phyloP scores from a whole-genome alignment of 2,329 filamentous ascomycete genomes.

The Thielaviopsis euricoi region DNA sequence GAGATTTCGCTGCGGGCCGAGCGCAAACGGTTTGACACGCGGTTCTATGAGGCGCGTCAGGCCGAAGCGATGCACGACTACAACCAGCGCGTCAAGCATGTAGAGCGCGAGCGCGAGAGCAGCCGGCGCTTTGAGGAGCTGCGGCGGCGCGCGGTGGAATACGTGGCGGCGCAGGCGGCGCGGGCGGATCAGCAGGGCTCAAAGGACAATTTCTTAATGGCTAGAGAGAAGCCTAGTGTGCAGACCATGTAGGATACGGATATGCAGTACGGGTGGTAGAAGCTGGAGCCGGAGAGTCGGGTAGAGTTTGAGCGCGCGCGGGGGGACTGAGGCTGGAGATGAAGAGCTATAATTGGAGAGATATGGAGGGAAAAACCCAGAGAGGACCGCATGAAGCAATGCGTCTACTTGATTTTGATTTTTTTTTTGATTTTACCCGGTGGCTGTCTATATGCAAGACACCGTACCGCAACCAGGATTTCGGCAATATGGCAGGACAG shows the following conservation, averaged over 20 bases:
- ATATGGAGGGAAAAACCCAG: too few species aligned
- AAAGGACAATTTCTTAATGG: not conserved
- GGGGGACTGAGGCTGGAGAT: too few species aligned
- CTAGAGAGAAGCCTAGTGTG: slow-evolving; percentile 4
- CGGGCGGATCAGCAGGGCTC: not conserved
- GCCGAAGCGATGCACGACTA: slow-evolving; percentile 29
- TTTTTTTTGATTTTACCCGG: not conserved
- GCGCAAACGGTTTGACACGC: slow-evolving; percentile 24
- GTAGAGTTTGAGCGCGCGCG: too few species aligned
- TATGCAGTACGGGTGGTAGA: not conserved
- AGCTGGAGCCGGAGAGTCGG: too few species aligned
- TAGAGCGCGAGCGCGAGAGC: slow-evolving; percentile 31
- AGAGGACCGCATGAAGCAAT: too few species aligned
- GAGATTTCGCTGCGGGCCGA: slow-evolving; percentile 29
- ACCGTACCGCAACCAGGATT: not conserved
- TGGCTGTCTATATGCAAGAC: not conserved
- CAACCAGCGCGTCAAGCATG: slow-evolving; percentile 22
- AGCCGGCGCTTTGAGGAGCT: slow-evolving; percentile 33
- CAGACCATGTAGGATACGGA: slow-evolving; percentile 5
- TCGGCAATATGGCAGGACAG: not conserved
- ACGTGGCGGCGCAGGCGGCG: slow-evolving; percentile 16
- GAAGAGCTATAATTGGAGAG: too few species aligned
- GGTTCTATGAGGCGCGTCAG: slow-evolving; percentile 25
- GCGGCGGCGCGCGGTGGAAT: slow-evolving; percentile 28
- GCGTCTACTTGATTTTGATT: too few species aligned